Percentiles rank a stretch among this genome's conserved stretches.
Conservation (phyloP, 352 stramenopile genomes). For the Globisporangium uncinulatum region DNA sequence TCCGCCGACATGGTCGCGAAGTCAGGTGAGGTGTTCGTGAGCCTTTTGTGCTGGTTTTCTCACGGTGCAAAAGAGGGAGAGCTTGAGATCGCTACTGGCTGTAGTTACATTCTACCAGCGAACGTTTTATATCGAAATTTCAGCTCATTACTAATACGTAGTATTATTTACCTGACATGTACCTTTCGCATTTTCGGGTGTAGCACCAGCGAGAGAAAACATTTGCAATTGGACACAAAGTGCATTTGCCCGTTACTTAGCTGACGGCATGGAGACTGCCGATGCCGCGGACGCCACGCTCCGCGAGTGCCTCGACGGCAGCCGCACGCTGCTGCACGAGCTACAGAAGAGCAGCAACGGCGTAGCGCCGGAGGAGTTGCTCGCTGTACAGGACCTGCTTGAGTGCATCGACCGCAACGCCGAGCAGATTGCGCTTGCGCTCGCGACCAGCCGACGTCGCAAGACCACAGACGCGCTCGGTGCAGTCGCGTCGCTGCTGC, state of each 20-base stretch:
- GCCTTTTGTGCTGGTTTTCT: background rate
- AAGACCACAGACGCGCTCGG: slow-evolving; percentile 13
- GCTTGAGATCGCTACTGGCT: no score
- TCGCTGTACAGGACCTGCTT: slow-evolving; percentile 54
- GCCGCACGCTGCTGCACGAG: slow-evolving; percentile 28
- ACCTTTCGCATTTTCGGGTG: no score
- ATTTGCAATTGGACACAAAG: no score
- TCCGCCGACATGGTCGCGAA: slow-evolving; percentile 70
- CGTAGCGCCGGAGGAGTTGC: slow-evolving; percentile 37
- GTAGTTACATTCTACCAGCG: no score
- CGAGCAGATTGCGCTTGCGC: slow-evolving; percentile 51
- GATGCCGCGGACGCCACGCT: slow-evolving; percentile 1
- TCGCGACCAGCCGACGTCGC: slow-evolving; percentile 30
- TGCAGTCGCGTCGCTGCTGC: slow-evolving; percentile 44
- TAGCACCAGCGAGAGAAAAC: no score
- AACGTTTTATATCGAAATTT: no score
- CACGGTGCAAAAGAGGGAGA: no score
- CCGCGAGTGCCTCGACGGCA: slow-evolving; percentile 24
- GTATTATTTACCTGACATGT: no score
- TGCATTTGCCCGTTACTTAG: no score
- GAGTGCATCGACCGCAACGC: slow-evolving; percentile 68
- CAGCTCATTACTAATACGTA: no score
- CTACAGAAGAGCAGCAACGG: slow-evolving; percentile 17
- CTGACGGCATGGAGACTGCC: slow-evolving; percentile 1
- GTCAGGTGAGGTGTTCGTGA: background rate